A percentile compares a stretch with the other conserved stretches of the same genome.
phyloP scores from a whole-genome alignment of 106 monocot genomes.

The Platanthera zijinensis region DNA sequence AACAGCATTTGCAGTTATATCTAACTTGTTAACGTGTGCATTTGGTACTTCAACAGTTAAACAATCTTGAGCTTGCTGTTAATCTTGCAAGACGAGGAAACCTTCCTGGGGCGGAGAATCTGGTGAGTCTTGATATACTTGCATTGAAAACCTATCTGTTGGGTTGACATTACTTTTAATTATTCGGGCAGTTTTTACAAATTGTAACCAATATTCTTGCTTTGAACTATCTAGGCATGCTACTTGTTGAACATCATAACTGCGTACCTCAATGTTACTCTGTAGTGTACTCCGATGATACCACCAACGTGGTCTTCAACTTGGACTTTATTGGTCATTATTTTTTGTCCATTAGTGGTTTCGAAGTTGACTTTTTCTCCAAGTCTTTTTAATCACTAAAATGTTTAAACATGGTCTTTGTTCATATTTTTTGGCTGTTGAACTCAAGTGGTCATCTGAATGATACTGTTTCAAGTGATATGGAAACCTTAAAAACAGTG shows the following conservation, averaged over 20 bases:
- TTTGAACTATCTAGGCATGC: background rate
- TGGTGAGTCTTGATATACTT: slow-evolving; percentile 34
- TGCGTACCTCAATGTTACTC: background rate
- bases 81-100: slow-evolving; percentile 96
- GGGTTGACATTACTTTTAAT: background rate
- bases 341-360: background rate
- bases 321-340: background rate
- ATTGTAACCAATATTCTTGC: background rate
- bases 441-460: background rate
- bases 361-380: background rate
- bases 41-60: slow-evolving; percentile 47
- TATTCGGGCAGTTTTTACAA: background rate
- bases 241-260: background rate
- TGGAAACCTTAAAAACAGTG: background rate
- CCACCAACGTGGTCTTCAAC: background rate
- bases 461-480: background rate
- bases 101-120: slow-evolving; percentile 96
- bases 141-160: background rate
- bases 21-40: slow-evolving; percentile 5
- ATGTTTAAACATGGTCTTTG: background rate
- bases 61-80: slow-evolving; percentile 96
- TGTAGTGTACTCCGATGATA: background rate
- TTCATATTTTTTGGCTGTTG: background rate
- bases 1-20: background rate
- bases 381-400: background rate